Base-by-base conservation (phyloP, 2,329 filamentous ascomycete species). In the Alternaria gansuensis region DNA sequence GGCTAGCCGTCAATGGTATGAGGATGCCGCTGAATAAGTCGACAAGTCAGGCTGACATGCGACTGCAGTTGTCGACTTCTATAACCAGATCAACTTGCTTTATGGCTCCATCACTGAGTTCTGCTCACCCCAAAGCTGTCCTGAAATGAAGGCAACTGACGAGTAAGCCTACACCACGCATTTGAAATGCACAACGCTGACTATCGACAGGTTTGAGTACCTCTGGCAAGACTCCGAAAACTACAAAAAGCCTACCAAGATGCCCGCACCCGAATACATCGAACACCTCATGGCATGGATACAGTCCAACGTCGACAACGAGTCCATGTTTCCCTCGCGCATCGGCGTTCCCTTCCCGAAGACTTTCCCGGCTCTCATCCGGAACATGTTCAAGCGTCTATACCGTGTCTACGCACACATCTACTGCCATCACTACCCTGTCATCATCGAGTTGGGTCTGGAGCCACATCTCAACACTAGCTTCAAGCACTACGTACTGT, bases 71-170 rank as follows among this genome's bases (percentile, higher is more conserved):
- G 95, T 99, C 82, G 95, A 99, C 81, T 99, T 99, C 81, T 99
- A 99, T 87, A 99, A 99, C 83, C 95, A 99, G 81, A 96, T 99
- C 83, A 99, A 99, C 81, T 86, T 99, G 34, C 89, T 99, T 59
- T 99, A 99, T 78, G 96, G 96, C 59, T 95, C 95, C 67, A 99
- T 99, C 76, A 99, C 95, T 60, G 95, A 99, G 77, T 99, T 99
- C 81, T 99, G 95, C 84, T 98, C 95, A 26, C 94, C 95, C 31
- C 90, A 95, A 77, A 93, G 93, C 65, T 99, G 95, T 78, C 95
- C 95, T 0, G 95, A 98, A 82, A 99, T 99, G 95, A 99, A 99
- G 81, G 95, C 95, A n/a, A 99, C 95, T 9, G 96, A 99, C 81
- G 95, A 99, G 90, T 95, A 85, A 23, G 33, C 31, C 17, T 10